These are phyloP conservation scores for Pythium myriotylum DNA, from an alignment of 352 stramenopile genomes.

Conservation along the genomic window DNA sequence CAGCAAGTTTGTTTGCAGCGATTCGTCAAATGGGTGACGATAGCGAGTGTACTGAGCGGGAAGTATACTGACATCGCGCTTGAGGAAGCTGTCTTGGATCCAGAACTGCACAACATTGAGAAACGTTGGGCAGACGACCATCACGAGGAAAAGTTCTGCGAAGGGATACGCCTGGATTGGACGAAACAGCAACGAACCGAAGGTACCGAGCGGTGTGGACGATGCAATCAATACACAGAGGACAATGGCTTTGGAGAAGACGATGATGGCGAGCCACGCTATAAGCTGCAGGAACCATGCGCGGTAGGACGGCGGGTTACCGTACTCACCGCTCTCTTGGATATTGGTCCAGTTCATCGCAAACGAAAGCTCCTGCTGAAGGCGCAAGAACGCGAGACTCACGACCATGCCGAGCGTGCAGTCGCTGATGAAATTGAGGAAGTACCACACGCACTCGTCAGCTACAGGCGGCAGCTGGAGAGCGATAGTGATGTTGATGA, in stretches of 20 bases:
- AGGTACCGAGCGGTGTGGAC: constrained; percentile 45
- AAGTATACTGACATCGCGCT: constrained; percentile 68
- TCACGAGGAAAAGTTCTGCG: constrained; percentile 71
- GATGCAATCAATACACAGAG: constrained; percentile 68
- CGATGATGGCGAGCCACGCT: constrained; percentile 73
- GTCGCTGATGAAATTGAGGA: constrained; percentile 83
- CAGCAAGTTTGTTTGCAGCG: constrained; percentile 68
- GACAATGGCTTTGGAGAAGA: constrained; percentile 82
- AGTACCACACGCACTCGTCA: constrained; percentile 88
- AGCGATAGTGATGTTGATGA: constrained; percentile 74
- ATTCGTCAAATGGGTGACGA: constrained; percentile 67
- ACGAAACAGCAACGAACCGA: constrained; percentile 68
- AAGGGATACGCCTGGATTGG: constrained; percentile 67
- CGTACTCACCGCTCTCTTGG: constrained; percentile 79
- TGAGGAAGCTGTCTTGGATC: constrained; percentile 87
- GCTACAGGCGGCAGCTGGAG: constrained; percentile 75
- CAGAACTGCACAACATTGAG: constrained; percentile 87
- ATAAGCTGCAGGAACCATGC: constrained; percentile 63
- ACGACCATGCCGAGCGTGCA: constrained; percentile 83
- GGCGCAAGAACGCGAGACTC: constrained; percentile 67
- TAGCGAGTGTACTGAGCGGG: constrained; percentile 61
- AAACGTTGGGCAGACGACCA: constrained; percentile 85
- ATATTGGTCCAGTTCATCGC: constrained; percentile 73
- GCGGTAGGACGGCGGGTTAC: constrained; percentile 66
- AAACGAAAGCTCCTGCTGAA: constrained; percentile 77